Conservation (phyloP, 2,329 filamentous ascomycete species). For the Trichoderma citrinoviride region DNA sequence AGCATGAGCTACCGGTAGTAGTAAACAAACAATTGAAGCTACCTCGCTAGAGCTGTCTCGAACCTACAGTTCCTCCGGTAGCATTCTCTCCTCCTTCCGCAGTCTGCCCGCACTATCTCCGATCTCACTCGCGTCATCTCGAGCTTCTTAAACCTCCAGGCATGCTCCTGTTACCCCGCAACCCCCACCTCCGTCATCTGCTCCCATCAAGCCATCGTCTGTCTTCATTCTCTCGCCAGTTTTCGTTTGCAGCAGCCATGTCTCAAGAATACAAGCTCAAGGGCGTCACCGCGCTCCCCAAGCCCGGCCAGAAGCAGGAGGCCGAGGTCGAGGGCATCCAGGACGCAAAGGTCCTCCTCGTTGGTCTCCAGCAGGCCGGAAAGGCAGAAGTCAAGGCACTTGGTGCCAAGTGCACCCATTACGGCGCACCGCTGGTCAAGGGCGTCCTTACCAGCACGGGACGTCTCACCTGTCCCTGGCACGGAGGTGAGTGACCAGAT, state of each 20-base stretch:
- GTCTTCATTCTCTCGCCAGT: constrained; percentile 15
- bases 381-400: constrained; percentile 50
- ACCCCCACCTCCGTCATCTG: constrained; percentile 21
- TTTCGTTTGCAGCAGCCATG: constrained; percentile 43
- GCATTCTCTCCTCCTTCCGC: background rate
- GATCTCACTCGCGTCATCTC: background rate
- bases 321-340: constrained; percentile 88
- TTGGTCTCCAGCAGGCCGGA: constrained; percentile 35
- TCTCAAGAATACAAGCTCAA: constrained; percentile 68
- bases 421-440: constrained; percentile 83
- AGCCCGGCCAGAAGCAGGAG: constrained; percentile 81
- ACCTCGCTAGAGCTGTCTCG: too few relatives aligned
- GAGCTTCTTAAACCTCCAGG: constrained; percentile 7
- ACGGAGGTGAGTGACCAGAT: constrained; percentile 64
- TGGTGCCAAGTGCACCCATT: constrained; percentile 84
- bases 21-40: too few relatives aligned
- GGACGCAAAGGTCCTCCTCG: constrained; percentile 78
- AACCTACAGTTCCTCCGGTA: too few relatives aligned
- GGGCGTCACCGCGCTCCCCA: constrained; percentile 69
- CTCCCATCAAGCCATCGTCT: background rate
- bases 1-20: too few relatives aligned
- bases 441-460: constrained; percentile 81
- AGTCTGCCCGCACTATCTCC: background rate
- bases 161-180: constrained; percentile 21
- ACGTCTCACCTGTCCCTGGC: constrained; percentile 90